Evolutionary conservation across 352 stramenopile species (phyloP).

Genomic region (Phytophthora niederhauseri): DNA sequence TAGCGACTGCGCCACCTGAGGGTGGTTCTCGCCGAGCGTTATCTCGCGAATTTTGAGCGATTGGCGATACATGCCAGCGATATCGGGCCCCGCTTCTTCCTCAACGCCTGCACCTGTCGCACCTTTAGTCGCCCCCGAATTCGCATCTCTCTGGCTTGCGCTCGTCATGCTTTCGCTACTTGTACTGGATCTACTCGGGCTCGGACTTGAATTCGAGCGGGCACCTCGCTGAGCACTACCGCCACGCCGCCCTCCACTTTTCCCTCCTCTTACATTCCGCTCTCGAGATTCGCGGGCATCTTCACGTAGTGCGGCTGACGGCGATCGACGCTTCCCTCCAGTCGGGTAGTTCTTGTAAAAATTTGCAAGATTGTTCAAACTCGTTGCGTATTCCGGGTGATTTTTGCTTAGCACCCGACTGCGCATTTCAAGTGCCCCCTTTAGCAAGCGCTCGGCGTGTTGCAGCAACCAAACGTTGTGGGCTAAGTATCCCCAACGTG

Average conservation of each 20-base stretch:
- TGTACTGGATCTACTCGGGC: constrained; percentile 39
- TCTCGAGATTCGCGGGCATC: constrained; percentile 26
- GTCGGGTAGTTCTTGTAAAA: constrained; percentile 82
- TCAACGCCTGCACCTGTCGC: constrained; percentile 5
- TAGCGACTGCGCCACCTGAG: constrained; percentile 78
- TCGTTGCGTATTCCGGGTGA: constrained; percentile 83
- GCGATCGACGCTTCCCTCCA: constrained; percentile 36
- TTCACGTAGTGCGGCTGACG: constrained; percentile 32
- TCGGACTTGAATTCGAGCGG: constrained; percentile 29
- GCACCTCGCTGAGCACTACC: constrained; percentile 13
- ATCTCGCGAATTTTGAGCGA: constrained; percentile 80
- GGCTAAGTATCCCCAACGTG: constrained; percentile 66
- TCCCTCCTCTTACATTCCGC: constrained; percentile 20
- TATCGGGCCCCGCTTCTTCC: constrained; percentile 46
- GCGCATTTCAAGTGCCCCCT: constrained; percentile 72
- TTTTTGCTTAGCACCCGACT: constrained; percentile 72
- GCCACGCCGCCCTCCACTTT: constrained; percentile 16
- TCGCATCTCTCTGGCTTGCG: constrained; percentile 21
- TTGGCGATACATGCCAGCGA: constrained; percentile 74
- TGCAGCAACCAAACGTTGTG: constrained; percentile 83
- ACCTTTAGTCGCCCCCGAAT: background rate
- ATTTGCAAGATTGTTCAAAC: constrained; percentile 85
- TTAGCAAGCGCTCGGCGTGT: constrained; percentile 72
- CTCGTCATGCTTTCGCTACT: constrained; percentile 35
- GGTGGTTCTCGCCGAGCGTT: constrained; percentile 68